Base-by-base conservation (phyloP, 1,284 basidiomycete species). In the Schizopora paradoxa region DNA sequence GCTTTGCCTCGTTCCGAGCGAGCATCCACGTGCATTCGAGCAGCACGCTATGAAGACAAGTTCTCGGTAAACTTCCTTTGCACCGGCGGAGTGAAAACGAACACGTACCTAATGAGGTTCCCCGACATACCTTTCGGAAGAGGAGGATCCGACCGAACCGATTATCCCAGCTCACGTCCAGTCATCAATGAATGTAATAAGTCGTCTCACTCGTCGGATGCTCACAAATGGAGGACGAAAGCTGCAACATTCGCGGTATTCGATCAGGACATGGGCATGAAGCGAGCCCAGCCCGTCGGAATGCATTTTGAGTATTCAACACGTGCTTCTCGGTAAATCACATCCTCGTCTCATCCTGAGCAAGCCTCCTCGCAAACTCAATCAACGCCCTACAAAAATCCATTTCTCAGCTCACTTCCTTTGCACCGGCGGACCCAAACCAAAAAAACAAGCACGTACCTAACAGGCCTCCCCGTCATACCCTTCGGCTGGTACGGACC, bases 111-210 rank as follows among this genome's bases (percentile, higher is more conserved):
- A 52, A 86, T 84, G 37, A 86, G 83, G 25, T 87, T 76, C 4
- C 89, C 89, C 8, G 87, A 87, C 81, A 91, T 82, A 3, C 85
- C 86, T 51, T 72, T 79, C 60, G 79, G 79, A 61, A 82, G 74
- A 62, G 91, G 91, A 2, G 74, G 70, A 2, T 66, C 69, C 16
- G 75, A 61, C 45, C 77, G 63, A 11, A 74, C 77, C 36, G 73
- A n/a, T n/a, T n/a, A n/a, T n/a, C n/a, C n/a, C n/a, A n/a, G n/a
- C n/a, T n/a, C n/a, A n/a, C n/a, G n/a, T n/a, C n/a, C n/a, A n/a
- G n/a, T n/a, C n/a, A n/a, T n/a, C n/a, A n/a, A n/a, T n/a, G n/a
- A n/a, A n/a, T n/a, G n/a, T n/a, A n/a, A n/a, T n/a, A n/a, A n/a
- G n/a, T n/a, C n/a, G n/a, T n/a, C n/a, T n/a, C n/a, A n/a, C n/a